A percentile compares a stretch with the other conserved stretches of the same genome.
These are phyloP conservation scores for Elongisporangium anandrum DNA, from an alignment of 352 stramenopile genomes.

Conservation along the genomic window DNA sequence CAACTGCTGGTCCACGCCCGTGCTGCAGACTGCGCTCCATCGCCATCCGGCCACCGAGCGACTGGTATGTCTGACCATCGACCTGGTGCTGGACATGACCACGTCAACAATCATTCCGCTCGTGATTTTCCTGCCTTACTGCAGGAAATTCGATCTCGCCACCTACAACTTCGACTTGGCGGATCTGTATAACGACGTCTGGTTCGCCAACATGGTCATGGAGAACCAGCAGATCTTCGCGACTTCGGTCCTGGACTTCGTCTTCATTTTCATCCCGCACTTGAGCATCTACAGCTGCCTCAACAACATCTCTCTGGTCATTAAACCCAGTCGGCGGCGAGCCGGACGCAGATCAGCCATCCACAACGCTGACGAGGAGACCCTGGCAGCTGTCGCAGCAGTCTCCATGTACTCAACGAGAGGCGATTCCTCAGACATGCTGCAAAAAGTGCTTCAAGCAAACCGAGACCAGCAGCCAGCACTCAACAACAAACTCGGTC, in stretches of 20 bases:
- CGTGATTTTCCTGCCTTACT: slow-evolving; percentile 33
- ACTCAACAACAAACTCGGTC: not conserved
- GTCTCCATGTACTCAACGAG: not conserved
- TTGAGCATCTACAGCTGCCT: slow-evolving; percentile 28
- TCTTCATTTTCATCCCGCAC: slow-evolving; percentile 27
- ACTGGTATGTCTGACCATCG: slow-evolving; percentile 17
- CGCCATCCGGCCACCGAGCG: slow-evolving; percentile 13
- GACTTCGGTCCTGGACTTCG: slow-evolving; percentile 16
- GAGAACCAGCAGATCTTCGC: slow-evolving; percentile 40
- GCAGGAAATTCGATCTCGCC: slow-evolving; percentile 21
- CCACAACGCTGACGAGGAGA: not conserved
- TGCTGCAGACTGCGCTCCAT: slow-evolving; percentile 8
- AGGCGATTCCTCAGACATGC: not conserved
- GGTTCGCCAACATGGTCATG: slow-evolving; percentile 36
- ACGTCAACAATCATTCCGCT: slow-evolving; percentile 25
- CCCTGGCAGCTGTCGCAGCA: not conserved
- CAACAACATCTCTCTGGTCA: slow-evolving; percentile 16
- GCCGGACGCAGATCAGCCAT: not conserved
- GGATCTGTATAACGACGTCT: slow-evolving; percentile 36
- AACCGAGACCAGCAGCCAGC: not conserved
- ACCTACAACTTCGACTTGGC: slow-evolving; percentile 24
- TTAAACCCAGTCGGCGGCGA: slow-evolving; percentile 3
- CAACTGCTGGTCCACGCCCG: slow-evolving; percentile 29
- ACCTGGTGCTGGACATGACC: slow-evolving; percentile 18
- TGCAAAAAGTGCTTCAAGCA: not conserved